Percentiles rank a stretch among this genome's conserved stretches.
phyloP scores from a whole-genome alignment of 306 rosid species.

The Ziziphus jujuba region DNA sequence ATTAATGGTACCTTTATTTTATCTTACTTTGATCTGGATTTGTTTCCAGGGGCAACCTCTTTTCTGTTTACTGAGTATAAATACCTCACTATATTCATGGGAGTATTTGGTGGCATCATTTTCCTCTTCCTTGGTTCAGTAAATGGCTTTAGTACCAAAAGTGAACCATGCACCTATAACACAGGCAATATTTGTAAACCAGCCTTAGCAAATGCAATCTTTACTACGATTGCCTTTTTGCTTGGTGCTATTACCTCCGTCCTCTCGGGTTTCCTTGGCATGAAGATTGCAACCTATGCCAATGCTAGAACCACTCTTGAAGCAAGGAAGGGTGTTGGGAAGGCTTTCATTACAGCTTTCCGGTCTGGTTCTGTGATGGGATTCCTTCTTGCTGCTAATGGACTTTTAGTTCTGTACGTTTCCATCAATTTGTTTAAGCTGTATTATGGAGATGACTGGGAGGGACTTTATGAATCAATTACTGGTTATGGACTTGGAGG shows the following conservation, averaged over 20 bases:
- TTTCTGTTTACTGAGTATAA: slow-evolving; percentile 60
- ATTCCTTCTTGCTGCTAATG: slow-evolving; percentile 71
- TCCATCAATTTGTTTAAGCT: slow-evolving; percentile 58
- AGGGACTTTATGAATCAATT: slow-evolving; percentile 67
- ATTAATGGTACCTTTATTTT: no score
- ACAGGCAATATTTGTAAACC: slow-evolving; percentile 63
- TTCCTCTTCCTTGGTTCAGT: slow-evolving; percentile 70
- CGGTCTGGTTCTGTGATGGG: slow-evolving; percentile 72
- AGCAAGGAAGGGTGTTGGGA: slow-evolving; percentile 62
- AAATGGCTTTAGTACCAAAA: slow-evolving; percentile 64
- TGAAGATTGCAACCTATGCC: slow-evolving; percentile 76
- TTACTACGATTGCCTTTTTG: slow-evolving; percentile 60
- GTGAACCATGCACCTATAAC: slow-evolving; percentile 69
- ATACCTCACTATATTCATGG: slow-evolving; percentile 59
- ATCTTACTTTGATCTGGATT: slow-evolving; percentile 10
- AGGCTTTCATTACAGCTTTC: slow-evolving; percentile 58
- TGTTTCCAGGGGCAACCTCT: slow-evolving; percentile 63
- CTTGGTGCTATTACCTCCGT: slow-evolving; percentile 64
- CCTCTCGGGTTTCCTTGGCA: slow-evolving; percentile 63
- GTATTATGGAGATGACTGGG: slow-evolving; percentile 81
- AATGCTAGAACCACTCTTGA: slow-evolving; percentile 71
- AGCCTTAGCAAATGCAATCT: slow-evolving; percentile 62
- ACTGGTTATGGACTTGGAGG: slow-evolving; percentile 80
- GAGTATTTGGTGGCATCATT: slow-evolving; percentile 48
- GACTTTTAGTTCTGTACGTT: slow-evolving; percentile 53